Percentiles rank a stretch among this genome's conserved stretches.
phyloP scores from a whole-genome alignment of 768 basidiomycete genomes.

The Dacryopinax spathularia region DNA sequence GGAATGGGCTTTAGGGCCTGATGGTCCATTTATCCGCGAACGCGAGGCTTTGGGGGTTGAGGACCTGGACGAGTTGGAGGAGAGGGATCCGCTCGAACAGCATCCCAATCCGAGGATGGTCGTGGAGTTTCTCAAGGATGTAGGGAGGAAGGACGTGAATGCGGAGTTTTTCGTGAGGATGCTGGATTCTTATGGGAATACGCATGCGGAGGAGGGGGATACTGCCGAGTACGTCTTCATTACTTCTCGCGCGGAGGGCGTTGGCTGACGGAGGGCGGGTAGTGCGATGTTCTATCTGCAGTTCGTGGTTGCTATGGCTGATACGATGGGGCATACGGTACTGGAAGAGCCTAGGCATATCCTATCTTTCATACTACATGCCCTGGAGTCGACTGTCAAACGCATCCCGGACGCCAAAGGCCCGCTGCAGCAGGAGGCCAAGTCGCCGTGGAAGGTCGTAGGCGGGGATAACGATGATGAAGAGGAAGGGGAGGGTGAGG shows the following conservation, averaged over 20 bases:
- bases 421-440: conserved; percentile 25
- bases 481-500: conserved; percentile 24
- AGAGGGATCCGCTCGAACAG: conserved; percentile 47
- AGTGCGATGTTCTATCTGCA: conserved; percentile 61
- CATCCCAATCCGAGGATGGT: conserved; percentile 66
- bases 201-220: conserved; percentile 27
- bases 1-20: conserved; percentile 42
- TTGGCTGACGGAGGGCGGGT: background rate
- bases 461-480: conserved; percentile 47
- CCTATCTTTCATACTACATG: conserved; percentile 69
- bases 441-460: conserved; percentile 23
- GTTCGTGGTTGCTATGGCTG: conserved; percentile 68
- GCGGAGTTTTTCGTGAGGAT: conserved; percentile 60
- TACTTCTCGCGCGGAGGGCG: background rate
- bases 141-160: conserved; percentile 55
- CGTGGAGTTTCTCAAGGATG: conserved; percentile 45
- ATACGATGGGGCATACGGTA: conserved; percentile 46
- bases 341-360: conserved; percentile 54
- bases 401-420: conserved; percentile 12
- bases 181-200: conserved; percentile 51
- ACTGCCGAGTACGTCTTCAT: conserved; percentile 36
- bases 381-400: conserved; percentile 36
- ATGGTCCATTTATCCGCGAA: conserved; percentile 16
- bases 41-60: conserved; percentile 30
- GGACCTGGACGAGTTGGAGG: conserved; percentile 36